A percentile compares a stretch with the other conserved stretches of the same genome.
Evolutionary conservation across 2,329 filamentous ascomycete genomes (phyloP).

Genomic region (Stachybotrys echinatus): DNA sequence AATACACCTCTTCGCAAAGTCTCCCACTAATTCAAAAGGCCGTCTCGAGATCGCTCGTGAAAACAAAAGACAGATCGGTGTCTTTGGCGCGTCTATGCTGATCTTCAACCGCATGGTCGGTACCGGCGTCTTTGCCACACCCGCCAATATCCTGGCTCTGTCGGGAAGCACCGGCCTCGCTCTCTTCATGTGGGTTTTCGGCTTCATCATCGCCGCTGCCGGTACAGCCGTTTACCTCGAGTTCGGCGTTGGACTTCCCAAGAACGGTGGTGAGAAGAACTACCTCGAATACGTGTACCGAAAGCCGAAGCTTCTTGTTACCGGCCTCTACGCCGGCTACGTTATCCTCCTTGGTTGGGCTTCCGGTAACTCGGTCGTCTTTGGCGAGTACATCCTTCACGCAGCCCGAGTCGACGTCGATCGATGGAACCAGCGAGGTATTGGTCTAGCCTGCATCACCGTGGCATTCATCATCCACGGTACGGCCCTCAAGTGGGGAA

Average conservation of each 20-base stretch:
- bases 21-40: constrained; percentile 15
- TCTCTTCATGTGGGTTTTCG: constrained; percentile 58
- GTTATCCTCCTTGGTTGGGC: constrained; percentile 61
- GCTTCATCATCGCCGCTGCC: constrained; percentile 55
- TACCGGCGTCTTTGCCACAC: constrained; percentile 62
- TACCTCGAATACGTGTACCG: constrained; percentile 62
- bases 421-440: constrained; percentile 62
- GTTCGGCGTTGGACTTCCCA: constrained; percentile 59
- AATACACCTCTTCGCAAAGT: too few relatives aligned
- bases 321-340: constrained; percentile 55
- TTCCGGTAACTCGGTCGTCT: constrained; percentile 35
- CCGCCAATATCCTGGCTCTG: constrained; percentile 49
- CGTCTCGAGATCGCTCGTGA: constrained; percentile 35
- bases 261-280: constrained; percentile 62
- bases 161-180: constrained; percentile 58
- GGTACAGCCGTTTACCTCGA: constrained; percentile 63
- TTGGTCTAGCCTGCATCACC: constrained; percentile 63
- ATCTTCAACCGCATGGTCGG: constrained; percentile 64
- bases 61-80: constrained; percentile 49
- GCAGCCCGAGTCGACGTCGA: constrained; percentile 57
- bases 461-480: constrained; percentile 62
- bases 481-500: constrained; percentile 57
- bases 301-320: constrained; percentile 55
- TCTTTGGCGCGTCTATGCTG: constrained; percentile 50
- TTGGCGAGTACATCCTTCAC: constrained; percentile 65